A percentile compares a stretch with the other conserved stretches of the same genome.
These are phyloP conservation scores for Russula vinacea DNA, from an alignment of 768 basidiomycete species.

Conservation along the genomic window DNA sequence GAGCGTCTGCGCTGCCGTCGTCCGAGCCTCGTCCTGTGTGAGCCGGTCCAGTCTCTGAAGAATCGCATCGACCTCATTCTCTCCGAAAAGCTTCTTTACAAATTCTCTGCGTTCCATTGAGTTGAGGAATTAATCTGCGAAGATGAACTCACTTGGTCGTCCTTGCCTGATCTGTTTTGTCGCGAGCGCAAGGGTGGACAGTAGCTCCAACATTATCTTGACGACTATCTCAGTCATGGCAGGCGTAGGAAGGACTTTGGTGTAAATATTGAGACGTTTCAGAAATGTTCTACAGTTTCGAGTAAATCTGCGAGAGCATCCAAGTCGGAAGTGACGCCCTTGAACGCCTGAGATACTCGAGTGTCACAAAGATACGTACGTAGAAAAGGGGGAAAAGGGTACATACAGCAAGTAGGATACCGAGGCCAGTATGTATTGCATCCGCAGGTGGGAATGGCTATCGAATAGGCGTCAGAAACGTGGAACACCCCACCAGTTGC, in stretches of 20 bases:
- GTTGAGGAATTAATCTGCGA: not conserved
- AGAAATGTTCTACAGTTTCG: not conserved
- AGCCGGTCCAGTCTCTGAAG: slow-evolving; percentile 1
- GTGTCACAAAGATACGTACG: not conserved
- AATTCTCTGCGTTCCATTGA: not conserved
- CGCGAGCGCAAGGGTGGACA: not conserved
- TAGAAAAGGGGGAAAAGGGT: not conserved
- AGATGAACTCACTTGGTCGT: not conserved
- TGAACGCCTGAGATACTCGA: not conserved
- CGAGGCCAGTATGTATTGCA: not conserved
- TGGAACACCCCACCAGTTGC: not conserved
- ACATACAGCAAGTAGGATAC: not conserved
- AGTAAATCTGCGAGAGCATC: not conserved
- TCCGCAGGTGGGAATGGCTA: not conserved
- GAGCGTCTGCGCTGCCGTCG: not conserved
- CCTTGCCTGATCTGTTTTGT: not conserved
- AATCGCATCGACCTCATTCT: not conserved
- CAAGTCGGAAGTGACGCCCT: not conserved
- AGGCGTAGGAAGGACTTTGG: not conserved
- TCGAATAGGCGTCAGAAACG: slow-evolving; percentile 32
- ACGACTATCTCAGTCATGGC: slow-evolving; percentile 2
- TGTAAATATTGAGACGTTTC: not conserved
- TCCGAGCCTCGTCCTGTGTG: slow-evolving; percentile 1
- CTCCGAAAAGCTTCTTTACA: too few relatives aligned
- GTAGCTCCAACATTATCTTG: slow-evolving; percentile 5